Percentiles rank a stretch among this genome's conserved stretches.
These are phyloP conservation scores for Mucor ambiguus DNA, from an alignment of 371 early-diverging fungal genomes.

Conservation along the genomic window DNA sequence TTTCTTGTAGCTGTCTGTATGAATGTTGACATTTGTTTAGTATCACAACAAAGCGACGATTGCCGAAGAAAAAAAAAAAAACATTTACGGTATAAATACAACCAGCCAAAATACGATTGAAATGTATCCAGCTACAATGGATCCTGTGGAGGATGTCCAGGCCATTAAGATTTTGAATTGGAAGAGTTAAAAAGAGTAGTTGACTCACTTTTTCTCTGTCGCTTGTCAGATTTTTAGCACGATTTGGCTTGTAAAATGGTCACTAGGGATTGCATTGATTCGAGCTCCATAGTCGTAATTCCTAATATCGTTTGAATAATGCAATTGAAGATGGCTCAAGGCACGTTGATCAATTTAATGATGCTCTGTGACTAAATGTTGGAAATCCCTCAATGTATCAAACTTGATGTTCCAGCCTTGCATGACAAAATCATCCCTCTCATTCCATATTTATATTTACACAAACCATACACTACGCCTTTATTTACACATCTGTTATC, in stretches of 20 bases:
- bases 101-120: constrained; percentile 59
- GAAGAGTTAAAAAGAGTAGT: background rate
- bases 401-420: background rate
- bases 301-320: too few relatives aligned
- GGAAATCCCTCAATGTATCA: too few relatives aligned
- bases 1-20: constrained; percentile 54
- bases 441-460: background rate
- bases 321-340: too few relatives aligned
- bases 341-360: too few relatives aligned
- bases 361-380: too few relatives aligned
- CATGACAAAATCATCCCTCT: background rate
- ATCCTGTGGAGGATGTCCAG: constrained; percentile 7
- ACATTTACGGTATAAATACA: constrained; percentile 53
- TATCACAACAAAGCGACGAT: background rate
- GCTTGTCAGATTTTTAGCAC: background rate
- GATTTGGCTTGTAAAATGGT: background rate
- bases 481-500: background rate
- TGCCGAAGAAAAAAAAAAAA: background rate
- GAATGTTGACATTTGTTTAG: background rate
- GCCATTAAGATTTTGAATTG: background rate
- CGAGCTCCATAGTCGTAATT: too few relatives aligned
- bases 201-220: background rate
- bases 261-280: background rate
- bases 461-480: background rate
- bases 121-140: constrained; percentile 35